Base-by-base conservation (phyloP, 495 filamentous ascomycete species). In the Annulohypoxylon moriforme region DNA sequence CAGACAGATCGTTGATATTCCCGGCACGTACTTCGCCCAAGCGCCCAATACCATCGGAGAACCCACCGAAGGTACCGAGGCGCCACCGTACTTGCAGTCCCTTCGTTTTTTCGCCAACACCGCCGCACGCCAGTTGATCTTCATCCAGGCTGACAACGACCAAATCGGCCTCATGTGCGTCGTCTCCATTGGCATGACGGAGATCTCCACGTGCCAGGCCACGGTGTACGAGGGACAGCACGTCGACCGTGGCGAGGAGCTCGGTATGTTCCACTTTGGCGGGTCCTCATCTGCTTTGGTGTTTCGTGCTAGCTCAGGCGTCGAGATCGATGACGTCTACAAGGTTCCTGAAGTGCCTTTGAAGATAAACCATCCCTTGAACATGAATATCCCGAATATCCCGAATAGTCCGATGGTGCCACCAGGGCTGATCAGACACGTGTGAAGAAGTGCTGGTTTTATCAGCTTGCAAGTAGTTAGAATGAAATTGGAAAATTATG, bases 201-300 rank as follows among this genome's bases (percentile, higher is more conserved):
- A 90, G 55, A 85, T 88, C 9, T 85, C 81, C 8, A 85, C 85
- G 2, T 88, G 85, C 24, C 84, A 90, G 42, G 59, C 53, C 58
- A 42, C 31, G 27, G 47, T 36, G 55, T 58, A 64, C 38, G 79
- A 81, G 33, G 87, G 86, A 1, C 75, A 89, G 58, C 74, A 77
- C 36, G 52, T 89, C 58, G 75, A 75, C 40, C 89, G 89, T 74
- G 88, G 87, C 25, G 82, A 89, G 16, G 71, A 88, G 63, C 80
- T 87, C 61, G 88, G 87, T 13, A 88, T 86, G 49, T 90, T 90
- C 74, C 88, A 89, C 78, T 89, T 85, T 76, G 88, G 87, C 24
- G 87, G 88, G 24, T 85, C 81, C 9, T 87, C 83, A 3, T 82
- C 88, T 73, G 86, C 83, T 65, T 67, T 89, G 57, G 64, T 89